Conservation (phyloP, 768 basidiomycete genomes). For the Serpula lacrymans region DNA sequence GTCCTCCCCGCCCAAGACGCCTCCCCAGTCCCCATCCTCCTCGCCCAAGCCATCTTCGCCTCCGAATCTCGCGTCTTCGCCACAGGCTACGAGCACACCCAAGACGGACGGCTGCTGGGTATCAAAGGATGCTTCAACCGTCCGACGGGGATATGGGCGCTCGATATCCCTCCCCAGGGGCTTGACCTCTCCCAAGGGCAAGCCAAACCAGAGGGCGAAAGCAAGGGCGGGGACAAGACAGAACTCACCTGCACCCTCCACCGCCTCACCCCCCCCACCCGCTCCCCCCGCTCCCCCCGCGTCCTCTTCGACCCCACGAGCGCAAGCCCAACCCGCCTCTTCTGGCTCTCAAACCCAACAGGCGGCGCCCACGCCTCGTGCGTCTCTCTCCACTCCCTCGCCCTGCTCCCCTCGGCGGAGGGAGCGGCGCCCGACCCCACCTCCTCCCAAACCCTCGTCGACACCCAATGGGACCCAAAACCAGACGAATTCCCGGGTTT, state of each 20-base stretch:
- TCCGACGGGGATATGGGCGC: conserved; percentile 52
- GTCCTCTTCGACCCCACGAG: conserved; percentile 26
- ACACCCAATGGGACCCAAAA: conserved; percentile 36
- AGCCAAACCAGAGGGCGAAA: conserved; percentile 6
- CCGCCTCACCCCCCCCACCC: conserved; percentile 41
- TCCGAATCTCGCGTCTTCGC: conserved; percentile 44
- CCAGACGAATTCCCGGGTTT: conserved; percentile 56
- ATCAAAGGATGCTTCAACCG: conserved; percentile 60
- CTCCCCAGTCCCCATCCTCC: conserved; percentile 26
- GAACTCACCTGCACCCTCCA: conserved; percentile 12
- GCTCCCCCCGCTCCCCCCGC: conserved; percentile 61
- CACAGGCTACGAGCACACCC: conserved; percentile 58
- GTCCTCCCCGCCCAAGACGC: conserved; percentile 10
- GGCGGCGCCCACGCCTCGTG: conserved; percentile 64
- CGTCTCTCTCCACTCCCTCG: conserved; percentile 43
- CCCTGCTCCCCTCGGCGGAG: conserved; percentile 31
- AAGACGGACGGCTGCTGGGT: conserved; percentile 58
- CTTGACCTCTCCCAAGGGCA: too few species aligned
- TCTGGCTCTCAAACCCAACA: conserved; percentile 52
- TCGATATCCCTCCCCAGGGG: conserved; percentile 34
- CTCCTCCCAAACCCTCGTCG: conserved; percentile 32
- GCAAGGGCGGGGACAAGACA: conserved; percentile 6
- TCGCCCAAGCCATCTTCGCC: conserved; percentile 57
- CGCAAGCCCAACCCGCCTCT: conserved; percentile 24
- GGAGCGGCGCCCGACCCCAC: conserved; percentile 1